Conservation (phyloP, 345 rosid species). For the Linum tenue region DNA sequence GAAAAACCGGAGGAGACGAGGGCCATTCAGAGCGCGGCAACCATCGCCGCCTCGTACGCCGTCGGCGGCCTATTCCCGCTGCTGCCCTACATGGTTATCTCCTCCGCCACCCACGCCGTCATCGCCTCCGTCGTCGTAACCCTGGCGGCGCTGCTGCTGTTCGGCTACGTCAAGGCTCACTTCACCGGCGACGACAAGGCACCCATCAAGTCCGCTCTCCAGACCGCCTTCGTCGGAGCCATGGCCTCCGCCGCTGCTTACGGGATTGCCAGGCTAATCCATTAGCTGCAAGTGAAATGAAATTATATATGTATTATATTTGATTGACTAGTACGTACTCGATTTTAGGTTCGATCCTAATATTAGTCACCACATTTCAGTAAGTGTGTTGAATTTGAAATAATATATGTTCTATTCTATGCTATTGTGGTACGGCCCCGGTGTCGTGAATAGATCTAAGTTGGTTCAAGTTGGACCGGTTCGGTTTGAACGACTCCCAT, state of each 20-base stretch:
- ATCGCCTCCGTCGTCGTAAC: slow-evolving; percentile 63
- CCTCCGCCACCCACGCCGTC: slow-evolving; percentile 58
- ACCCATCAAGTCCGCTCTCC: slow-evolving; percentile 54
- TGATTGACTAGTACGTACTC: no score
- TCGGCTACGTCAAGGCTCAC: slow-evolving; percentile 71
- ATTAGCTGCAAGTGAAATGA: background rate
- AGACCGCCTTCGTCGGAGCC: slow-evolving; percentile 69
- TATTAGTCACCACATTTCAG: no score
- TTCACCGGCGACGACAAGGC: slow-evolving; percentile 48
- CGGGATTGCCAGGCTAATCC: slow-evolving; percentile 62
- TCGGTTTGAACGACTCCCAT: no score
- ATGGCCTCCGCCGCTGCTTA: slow-evolving; percentile 80
- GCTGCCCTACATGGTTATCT: slow-evolving; percentile 66
- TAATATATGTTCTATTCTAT: no score
- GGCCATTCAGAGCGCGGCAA: slow-evolving; percentile 65
- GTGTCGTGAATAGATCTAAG: no score
- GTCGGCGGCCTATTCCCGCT: slow-evolving; percentile 84
- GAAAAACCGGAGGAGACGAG: slow-evolving; percentile 88
- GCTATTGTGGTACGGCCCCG: no score
- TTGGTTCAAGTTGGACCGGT: no score
- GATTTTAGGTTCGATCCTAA: no score
- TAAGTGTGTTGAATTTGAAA: no score
- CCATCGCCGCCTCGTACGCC: slow-evolving; percentile 59
- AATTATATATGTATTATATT: no score
- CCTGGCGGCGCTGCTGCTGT: slow-evolving; percentile 52